A percentile compares a stretch with the other conserved stretches of the same genome.
Evolutionary conservation across 768 basidiomycete genomes (phyloP).

Genomic region (Hirschioporus abietinus): DNA sequence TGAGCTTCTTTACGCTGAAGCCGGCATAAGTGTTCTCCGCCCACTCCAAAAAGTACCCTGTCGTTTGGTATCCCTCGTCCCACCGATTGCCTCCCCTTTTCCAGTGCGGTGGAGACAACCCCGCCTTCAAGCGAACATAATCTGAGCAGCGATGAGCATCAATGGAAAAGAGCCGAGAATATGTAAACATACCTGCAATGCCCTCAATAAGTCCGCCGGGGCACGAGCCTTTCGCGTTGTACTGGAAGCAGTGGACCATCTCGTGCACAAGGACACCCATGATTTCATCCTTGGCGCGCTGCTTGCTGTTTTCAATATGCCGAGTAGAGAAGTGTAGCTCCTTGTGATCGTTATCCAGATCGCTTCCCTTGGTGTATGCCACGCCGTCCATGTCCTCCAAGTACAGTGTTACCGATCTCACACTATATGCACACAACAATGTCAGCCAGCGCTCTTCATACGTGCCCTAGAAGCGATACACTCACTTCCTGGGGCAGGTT

Average conservation of each 20-base stretch:
- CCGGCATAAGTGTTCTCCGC: constrained; percentile 45
- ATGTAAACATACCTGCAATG: constrained; percentile 52
- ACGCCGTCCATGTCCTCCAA: constrained; percentile 51
- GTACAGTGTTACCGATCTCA: constrained; percentile 17
- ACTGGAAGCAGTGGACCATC: constrained; percentile 76
- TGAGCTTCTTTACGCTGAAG: constrained; percentile 54
- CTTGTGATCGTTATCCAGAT: constrained; percentile 44
- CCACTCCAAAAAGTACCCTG: constrained; percentile 75
- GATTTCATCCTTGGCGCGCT: constrained; percentile 51
- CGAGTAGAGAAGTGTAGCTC: constrained; percentile 71
- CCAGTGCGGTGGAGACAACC: constrained; percentile 70
- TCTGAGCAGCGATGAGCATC: constrained; percentile 34
- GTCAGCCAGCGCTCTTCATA: not conserved
- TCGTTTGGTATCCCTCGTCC: constrained; percentile 74
- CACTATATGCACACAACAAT: constrained; percentile 8
- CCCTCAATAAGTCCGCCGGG: constrained; percentile 76
- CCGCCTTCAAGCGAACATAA: constrained; percentile 61
- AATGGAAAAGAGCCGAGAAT: not conserved
- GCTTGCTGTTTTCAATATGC: constrained; percentile 46
- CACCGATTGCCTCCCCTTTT: constrained; percentile 43
- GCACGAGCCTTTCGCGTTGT: constrained; percentile 52
- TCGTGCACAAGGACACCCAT: constrained; percentile 69
- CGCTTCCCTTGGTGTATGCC: constrained; percentile 57
- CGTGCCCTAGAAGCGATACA: constrained; percentile 1
- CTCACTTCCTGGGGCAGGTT: constrained; percentile 45